Percentiles rank a stretch among this genome's conserved stretches.
Evolutionary conservation across 352 stramenopile genomes (phyloP).

Genomic region (Globisporangium nodosum): DNA sequence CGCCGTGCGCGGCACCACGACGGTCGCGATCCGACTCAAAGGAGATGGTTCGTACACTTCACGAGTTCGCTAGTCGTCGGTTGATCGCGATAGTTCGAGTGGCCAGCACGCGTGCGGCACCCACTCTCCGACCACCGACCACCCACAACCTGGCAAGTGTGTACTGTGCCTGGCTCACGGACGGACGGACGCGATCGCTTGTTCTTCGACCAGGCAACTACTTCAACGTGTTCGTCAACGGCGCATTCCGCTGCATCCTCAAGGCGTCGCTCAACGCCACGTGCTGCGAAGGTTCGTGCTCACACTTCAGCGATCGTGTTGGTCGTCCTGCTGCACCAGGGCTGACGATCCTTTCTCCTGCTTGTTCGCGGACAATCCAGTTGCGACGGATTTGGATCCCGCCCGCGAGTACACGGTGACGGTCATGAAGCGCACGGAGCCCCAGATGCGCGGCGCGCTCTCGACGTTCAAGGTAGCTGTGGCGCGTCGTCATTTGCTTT

Average conservation of each 20-base stretch:
- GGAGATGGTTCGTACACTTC: constrained; percentile 48
- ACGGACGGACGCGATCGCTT: background rate
- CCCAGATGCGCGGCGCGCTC: constrained; percentile 77
- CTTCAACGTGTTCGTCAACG: constrained; percentile 86
- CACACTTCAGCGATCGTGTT: background rate
- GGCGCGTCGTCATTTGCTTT: background rate
- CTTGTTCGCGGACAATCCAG: constrained; percentile 17
- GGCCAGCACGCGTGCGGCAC: constrained; percentile 9
- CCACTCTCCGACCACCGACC: constrained; percentile 7
- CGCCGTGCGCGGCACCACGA: constrained; percentile 42
- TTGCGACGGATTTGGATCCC: constrained; percentile 50
- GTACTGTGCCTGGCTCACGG: background rate
- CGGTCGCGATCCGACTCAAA: constrained; percentile 78
- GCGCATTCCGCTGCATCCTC: constrained; percentile 65
- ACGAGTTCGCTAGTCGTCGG: background rate
- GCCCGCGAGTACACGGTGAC: constrained; percentile 54
- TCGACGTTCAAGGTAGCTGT: constrained; percentile 75
- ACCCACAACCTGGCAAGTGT: no score
- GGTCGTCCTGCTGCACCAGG: background rate
- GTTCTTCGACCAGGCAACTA: constrained; percentile 58
- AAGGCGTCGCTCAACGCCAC: constrained; percentile 68
- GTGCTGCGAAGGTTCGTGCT: constrained; percentile 62
- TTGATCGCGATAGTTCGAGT: constrained; percentile 9
- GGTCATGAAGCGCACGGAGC: constrained; percentile 80
- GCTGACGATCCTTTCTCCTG: background rate